These are phyloP conservation scores for Xerocomellus chrysenteron DNA, from an alignment of 768 basidiomycete species.

Conservation along the genomic window DNA sequence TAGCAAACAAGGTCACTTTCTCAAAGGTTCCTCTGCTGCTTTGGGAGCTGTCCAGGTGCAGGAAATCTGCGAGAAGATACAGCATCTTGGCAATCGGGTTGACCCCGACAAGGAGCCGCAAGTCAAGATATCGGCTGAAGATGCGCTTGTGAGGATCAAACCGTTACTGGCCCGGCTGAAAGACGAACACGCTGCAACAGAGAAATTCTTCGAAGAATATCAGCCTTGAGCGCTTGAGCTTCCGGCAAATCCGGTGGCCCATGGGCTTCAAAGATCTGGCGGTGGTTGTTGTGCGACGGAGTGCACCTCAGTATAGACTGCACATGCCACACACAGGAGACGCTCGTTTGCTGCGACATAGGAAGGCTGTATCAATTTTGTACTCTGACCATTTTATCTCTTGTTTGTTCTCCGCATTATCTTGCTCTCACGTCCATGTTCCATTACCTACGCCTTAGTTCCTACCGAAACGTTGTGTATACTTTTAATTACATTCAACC, in stretches of 20 bases:
- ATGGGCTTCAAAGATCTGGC: slow-evolving; percentile 1
- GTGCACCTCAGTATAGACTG: slow-evolving; percentile 7
- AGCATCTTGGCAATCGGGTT: slow-evolving; percentile 68
- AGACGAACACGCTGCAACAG: slow-evolving; percentile 67
- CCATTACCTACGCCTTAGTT: slow-evolving; percentile 26
- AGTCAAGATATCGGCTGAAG: slow-evolving; percentile 43
- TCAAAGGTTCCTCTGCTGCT: slow-evolving; percentile 96
- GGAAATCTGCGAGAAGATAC: slow-evolving; percentile 85
- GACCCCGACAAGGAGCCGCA: slow-evolving; percentile 55
- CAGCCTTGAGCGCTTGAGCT: not conserved
- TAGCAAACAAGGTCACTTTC: slow-evolving; percentile 83
- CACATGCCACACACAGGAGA: slow-evolving; percentile 9
- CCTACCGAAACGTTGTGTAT: slow-evolving; percentile 20
- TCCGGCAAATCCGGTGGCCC: not conserved
- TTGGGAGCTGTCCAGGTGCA: slow-evolving; percentile 84
- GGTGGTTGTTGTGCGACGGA: slow-evolving; percentile 13
- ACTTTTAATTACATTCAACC: slow-evolving; percentile 26
- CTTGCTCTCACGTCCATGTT: slow-evolving; percentile 19
- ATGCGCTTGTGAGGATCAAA: slow-evolving; percentile 59
- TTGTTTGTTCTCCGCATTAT: slow-evolving; percentile 17
- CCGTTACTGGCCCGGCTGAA: slow-evolving; percentile 58
- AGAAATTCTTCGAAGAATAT: slow-evolving; percentile 35
- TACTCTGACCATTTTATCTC: slow-evolving; percentile 21
- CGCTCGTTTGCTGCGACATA: slow-evolving; percentile 16
- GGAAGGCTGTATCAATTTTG: slow-evolving; percentile 24